Evolutionary conservation across 306 rosid species (phyloP), one percentile per base, ranked within the genome.

Genomic region (Fagus crenata): DNA sequence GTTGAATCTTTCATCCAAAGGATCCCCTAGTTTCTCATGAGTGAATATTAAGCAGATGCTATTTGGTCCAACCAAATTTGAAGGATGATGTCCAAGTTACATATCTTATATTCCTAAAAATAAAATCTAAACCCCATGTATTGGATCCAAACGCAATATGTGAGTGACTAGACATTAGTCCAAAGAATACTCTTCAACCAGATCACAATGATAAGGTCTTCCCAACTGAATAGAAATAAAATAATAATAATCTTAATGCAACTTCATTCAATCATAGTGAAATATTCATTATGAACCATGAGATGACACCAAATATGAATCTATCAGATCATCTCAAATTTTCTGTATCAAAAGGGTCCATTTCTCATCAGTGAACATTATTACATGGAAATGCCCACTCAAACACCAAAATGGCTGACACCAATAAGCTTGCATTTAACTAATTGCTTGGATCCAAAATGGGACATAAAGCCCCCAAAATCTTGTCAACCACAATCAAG

Each of bases 401-500:
- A 55, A 55, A 55, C 32, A 6, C n/a, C 8, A 55, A 55, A n/a
- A 3, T n/a, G 7, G 6, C n/a, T 32, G 18, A 55, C 5, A 32
- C 18, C 31, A 55, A 55, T 5, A 55, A 6, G 8, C n/a, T 18
- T 2, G 32, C 6, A 2, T 55, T 22, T 7, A n/a, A 11, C 61
- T 55, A 11, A 17, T 55, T 3, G 61, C 31, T 22, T 56, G 35
- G 33, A 22, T 56, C 63, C 31, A 7, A 22, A 9, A 56, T 56
- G 6, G 33, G 17, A 51, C 17, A 56, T 7, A 22, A 18, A 3
- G 9, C 36, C 14, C 18, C 6, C 1, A 56, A 56, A 4, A 56
- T 13, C 35, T 18, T 56, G 64, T 56, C 64, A 56, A 56, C 33
- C 36, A 56, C 64, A 56, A 56, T 56, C 64, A 56, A 56, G 60